Base-by-base conservation (phyloP, 345 rosid species). In the Camelina hispida region DNA sequence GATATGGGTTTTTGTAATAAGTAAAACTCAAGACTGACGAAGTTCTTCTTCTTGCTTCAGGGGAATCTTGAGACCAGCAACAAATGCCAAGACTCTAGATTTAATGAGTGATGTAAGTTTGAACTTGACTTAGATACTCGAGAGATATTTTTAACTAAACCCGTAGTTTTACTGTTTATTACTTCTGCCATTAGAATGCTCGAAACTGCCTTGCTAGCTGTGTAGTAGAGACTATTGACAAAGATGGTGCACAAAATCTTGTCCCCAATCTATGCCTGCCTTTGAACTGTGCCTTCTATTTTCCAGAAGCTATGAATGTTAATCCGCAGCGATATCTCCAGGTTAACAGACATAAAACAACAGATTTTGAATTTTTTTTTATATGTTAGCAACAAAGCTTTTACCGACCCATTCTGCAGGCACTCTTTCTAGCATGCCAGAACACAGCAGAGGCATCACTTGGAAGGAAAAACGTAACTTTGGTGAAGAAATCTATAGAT, bases 41-140 rank as follows among this genome's bases (percentile, higher is more conserved):
- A 28, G 7, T 6, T 78, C 22, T 35, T 78, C 22, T 35, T 52
- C 37, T 54, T 61, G 22, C 66, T 62, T 18, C 81, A 94, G 98
- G 84, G 98, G 98, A 78, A 89, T 94, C 82, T 77, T 94, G 83
- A 85, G 91, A 81, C 98, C 98, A 57, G 97, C 93, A 38, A 80
- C 85, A 59, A 89, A 84, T 74, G 65, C 80, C 80, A 94, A 88
- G 85, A 86, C 83, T 65, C 73, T 88, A 80, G 50, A 64, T 68
- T 58, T 81, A 50, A 76, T 89, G 87, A 81, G 70, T 77, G 86
- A 86, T 64, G 96, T 94, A 88, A 85, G 69, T 69, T 68, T 30
- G 17, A 54, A 14, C 42, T 6, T 20, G 34, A 53, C 66, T 81
- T 68, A 69, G 60, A 12, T 34, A 61, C 54, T 38, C n/a, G 74